A percentile compares a stretch with the other conserved stretches of the same genome.
Conservation (phyloP, 192 early-diverging fungal species). For the Pilobolus umbonatus region DNA sequence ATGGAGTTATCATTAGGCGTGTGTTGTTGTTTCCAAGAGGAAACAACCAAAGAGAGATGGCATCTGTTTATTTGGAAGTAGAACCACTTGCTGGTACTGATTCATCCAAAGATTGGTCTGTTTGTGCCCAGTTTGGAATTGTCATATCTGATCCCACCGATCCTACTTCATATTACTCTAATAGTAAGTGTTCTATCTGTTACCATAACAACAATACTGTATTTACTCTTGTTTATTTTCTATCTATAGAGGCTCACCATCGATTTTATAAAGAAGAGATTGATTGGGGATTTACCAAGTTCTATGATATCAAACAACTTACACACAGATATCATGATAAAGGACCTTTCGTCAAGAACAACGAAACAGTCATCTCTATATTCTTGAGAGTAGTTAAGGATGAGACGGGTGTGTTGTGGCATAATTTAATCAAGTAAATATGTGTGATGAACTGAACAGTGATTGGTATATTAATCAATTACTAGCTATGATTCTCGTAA, state of each 20-base stretch:
- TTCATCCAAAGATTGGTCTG: slow-evolving; percentile 61
- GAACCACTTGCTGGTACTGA: slow-evolving; percentile 59
- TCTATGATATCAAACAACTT: slow-evolving; percentile 56
- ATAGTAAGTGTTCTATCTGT: slow-evolving; percentile 31
- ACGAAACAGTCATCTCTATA: slow-evolving; percentile 61
- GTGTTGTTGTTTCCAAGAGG: slow-evolving; percentile 88
- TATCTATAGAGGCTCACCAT: slow-evolving; percentile 71
- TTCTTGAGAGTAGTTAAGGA: slow-evolving; percentile 79
- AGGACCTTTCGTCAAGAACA: slow-evolving; percentile 59
- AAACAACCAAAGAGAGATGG: slow-evolving; percentile 61
- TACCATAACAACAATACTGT: not conserved
- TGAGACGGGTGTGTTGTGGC: slow-evolving; percentile 90
- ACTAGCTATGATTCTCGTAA: slow-evolving; percentile 83
- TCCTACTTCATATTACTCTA: slow-evolving; percentile 45
- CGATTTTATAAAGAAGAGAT: slow-evolving; percentile 75
- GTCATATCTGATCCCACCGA: slow-evolving; percentile 71
- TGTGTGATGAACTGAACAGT: not conserved
- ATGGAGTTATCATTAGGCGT: slow-evolving; percentile 51
- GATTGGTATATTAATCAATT: too few species aligned
- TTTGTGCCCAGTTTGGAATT: slow-evolving; percentile 79
- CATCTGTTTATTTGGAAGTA: slow-evolving; percentile 87
- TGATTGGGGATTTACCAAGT: slow-evolving; percentile 94
- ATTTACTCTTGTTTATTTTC: not conserved
- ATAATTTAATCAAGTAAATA: slow-evolving; percentile 80
- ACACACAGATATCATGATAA: slow-evolving; percentile 10